Percentiles rank a stretch among this genome's conserved stretches.
phyloP scores from a whole-genome alignment of 208 protist genomes.

The Phytomonas sp. region DNA sequence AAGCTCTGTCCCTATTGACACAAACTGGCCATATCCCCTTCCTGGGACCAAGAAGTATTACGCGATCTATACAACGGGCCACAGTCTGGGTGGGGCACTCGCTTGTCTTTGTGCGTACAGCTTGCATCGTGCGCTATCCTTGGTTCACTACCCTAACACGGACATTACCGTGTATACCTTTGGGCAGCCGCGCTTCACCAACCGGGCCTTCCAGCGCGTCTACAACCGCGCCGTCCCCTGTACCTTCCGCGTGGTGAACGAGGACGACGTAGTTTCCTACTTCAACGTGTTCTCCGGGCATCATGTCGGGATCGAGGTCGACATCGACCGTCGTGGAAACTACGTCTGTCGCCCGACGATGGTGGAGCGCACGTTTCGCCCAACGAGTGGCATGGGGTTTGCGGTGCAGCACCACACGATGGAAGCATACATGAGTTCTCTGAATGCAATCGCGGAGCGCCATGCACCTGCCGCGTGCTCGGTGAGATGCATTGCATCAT shows the following conservation, averaged over 20 bases:
- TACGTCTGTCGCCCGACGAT: conserved; percentile 74
- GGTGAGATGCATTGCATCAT: conserved; percentile 32
- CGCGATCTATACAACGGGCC: conserved; percentile 59
- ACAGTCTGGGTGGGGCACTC: conserved; percentile 77
- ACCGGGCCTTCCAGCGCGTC: conserved; percentile 47
- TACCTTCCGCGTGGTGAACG: conserved; percentile 82
- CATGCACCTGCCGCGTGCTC: conserved; percentile 22
- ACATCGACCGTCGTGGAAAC: conserved; percentile 70
- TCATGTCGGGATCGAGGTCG: conserved; percentile 74
- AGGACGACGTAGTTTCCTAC: conserved; percentile 70
- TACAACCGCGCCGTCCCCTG: conserved; percentile 71
- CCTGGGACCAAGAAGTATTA: not conserved
- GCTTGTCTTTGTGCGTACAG: conserved; percentile 74
- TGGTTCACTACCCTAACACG: conserved; percentile 40
- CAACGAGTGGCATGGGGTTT: conserved; percentile 33
- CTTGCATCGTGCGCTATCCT: conserved; percentile 40
- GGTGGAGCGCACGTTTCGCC: conserved; percentile 66
- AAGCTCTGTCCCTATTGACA: conserved; percentile 10
- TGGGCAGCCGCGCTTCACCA: conserved; percentile 72
- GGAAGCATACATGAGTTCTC: conserved; percentile 41
- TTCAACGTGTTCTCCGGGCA: conserved; percentile 43
- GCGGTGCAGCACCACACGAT: conserved; percentile 46
- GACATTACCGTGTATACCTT: conserved; percentile 77
- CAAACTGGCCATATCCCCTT: conserved; percentile 10
- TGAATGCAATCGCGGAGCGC: conserved; percentile 51